Base-by-base conservation (phyloP, 2,329 filamentous ascomycete species). In the Aspergillus floridensis region DNA sequence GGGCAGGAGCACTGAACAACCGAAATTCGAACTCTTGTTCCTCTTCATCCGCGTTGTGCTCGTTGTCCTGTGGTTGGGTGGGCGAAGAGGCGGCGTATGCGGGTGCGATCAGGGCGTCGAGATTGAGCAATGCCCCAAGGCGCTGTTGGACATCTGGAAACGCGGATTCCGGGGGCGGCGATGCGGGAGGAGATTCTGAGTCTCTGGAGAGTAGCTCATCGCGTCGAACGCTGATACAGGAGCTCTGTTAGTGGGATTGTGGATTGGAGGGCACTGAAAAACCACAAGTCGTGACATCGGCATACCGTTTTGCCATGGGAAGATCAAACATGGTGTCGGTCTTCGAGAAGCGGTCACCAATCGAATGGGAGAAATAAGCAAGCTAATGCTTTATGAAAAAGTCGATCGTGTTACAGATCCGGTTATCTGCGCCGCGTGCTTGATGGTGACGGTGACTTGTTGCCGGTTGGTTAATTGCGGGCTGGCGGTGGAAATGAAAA, bases 11-110 rank as follows among this genome's bases (percentile, higher is more conserved):
- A 48, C 70, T 75, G 66, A 79, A 79, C 14, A 79, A 61, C 7
- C 76, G 72, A 62, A 79, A 79, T 54, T 78, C 76, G 57, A 78
- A 79, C 60, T 78, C 76, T 57, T 77, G 73, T 57, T 79, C 76
- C 32, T 76, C 74, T 1, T 74, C 73, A 53, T 72, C 71, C 16
- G 38, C 38, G 1, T 66, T 60, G 2, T 51, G 59, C n/a, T 41
- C 57, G 14, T 46, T 31, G 5, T 48, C n/a, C 24, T 48, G 41
- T 14, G 53, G 60, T 59, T 62, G 53, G 5, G 58, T 31, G 22
- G 31, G 14, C 12, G 53, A 26, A 32, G 14, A 31, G 11, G 35
- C 10, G n/a, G 21, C 53, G 21, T 21, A 49, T 22, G 50, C 21
- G 61, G 49, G 7, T 53, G 58, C 47, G 35, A 71, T 57, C 5